phyloP scores from a whole-genome alignment of 179 eudicot genomes.

The Silene coronaria region DNA sequence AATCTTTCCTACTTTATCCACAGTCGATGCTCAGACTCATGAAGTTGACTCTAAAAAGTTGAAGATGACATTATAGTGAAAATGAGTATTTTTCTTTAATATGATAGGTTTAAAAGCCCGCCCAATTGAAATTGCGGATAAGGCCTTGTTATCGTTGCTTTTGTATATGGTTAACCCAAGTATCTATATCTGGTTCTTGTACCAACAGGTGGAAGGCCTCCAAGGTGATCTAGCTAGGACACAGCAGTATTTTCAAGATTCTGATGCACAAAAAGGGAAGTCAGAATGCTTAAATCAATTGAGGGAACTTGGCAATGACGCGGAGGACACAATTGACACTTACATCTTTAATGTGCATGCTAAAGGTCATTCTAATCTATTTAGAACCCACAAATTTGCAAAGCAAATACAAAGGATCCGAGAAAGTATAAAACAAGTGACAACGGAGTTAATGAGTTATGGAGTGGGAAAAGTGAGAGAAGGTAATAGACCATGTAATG shows the following conservation, averaged over 20 bases:
- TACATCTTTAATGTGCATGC: constrained; percentile 10
- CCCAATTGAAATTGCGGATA: background rate
- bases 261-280: constrained; percentile 7
- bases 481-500: background rate
- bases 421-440: background rate
- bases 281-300: constrained; percentile 5
- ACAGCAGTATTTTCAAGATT: constrained; percentile 20
- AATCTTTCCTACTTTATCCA: too few species aligned
- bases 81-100: too few species aligned
- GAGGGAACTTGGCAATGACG: constrained; percentile 20
- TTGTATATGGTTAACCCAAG: background rate
- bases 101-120: background rate
- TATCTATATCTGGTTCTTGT: background rate
- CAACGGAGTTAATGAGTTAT: background rate
- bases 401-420: constrained; percentile 13
- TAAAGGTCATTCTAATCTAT: background rate
- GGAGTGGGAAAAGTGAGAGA: constrained; percentile 8
- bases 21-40: too few species aligned
- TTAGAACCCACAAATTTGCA: background rate
- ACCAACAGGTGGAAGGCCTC: background rate
- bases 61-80: too few species aligned
- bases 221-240: constrained; percentile 1
- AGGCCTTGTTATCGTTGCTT: background rate
- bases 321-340: constrained; percentile 26
- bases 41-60: too few species aligned